Evolutionary conservation across 768 basidiomycete species (phyloP).

Genomic region (Xerocomus brunneocitrinus): DNA sequence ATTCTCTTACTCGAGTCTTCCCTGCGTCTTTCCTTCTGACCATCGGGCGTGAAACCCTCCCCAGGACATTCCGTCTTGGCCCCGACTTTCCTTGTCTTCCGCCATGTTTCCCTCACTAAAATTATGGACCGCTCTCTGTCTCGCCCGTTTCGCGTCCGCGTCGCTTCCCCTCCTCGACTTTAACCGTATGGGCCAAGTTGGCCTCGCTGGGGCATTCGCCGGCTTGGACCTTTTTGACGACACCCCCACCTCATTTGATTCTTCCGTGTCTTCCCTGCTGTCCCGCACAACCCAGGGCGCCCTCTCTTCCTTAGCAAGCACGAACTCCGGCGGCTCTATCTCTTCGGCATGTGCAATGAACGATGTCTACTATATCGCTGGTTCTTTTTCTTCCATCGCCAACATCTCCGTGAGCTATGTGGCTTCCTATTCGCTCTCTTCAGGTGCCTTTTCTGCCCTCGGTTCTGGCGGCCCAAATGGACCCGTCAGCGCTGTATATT

Average conservation of each 20-base stretch:
- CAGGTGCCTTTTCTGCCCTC: conserved; percentile 55
- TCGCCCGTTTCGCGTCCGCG: conserved; percentile 27
- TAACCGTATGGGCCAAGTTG: conserved; percentile 86
- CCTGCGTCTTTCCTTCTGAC: background rate
- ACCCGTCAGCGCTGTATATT: conserved; percentile 67
- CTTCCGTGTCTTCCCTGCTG: conserved; percentile 67
- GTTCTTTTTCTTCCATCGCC: conserved; percentile 73
- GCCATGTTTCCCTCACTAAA: conserved; percentile 6
- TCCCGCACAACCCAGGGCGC: conserved; percentile 61
- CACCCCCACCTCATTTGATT: conserved; percentile 56
- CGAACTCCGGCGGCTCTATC: conserved; percentile 76
- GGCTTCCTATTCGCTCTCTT: conserved; percentile 65
- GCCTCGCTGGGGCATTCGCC: conserved; percentile 81
- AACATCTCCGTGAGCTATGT: conserved; percentile 62
- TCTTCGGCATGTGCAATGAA: conserved; percentile 66
- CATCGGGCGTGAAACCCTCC: background rate
- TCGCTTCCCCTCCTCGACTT: conserved; percentile 61
- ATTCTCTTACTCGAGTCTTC: background rate
- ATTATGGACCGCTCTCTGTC: conserved; percentile 20
- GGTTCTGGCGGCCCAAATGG: conserved; percentile 72
- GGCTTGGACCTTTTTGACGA: conserved; percentile 76
- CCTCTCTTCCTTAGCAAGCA: conserved; percentile 66
- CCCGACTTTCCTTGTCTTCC: background rate
- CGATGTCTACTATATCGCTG: conserved; percentile 73
- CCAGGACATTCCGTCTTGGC: conserved; percentile 5